Evolutionary conservation across 345 rosid species (phyloP).

Genomic region (Linum trigynum): DNA sequence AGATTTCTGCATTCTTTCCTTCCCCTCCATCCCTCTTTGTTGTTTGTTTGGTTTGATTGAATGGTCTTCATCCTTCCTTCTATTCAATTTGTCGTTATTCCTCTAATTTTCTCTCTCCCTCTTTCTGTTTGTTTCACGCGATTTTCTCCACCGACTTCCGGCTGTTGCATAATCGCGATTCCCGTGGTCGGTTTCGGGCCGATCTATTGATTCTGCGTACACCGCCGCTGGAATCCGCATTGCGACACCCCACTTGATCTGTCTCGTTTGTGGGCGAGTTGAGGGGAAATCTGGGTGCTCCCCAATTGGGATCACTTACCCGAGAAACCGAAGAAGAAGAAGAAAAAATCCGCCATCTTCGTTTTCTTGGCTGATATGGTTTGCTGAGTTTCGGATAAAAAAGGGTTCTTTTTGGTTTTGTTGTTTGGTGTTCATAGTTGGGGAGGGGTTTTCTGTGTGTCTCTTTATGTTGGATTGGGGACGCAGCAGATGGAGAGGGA

Average conservation of each 20-base stretch:
- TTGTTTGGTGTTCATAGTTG: neutral
- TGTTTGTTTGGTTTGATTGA: too few species aligned
- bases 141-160: neutral
- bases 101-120: too few species aligned
- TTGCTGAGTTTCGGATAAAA: neutral
- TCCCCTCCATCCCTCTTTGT: neutral
- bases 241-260: neutral
- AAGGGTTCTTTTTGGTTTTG: neutral
- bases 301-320: neutral
- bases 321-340: neutral
- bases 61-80: neutral
- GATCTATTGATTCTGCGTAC: neutral
- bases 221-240: neutral
- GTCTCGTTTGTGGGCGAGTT: neutral
- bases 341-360: neutral
- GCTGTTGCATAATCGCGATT: neutral
- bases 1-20: neutral
- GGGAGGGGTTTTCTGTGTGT: neutral
- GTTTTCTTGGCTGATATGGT: neutral
- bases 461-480: neutral
- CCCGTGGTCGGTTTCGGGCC: neutral
- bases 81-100: neutral
- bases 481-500: neutral
- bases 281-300: neutral
- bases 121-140: neutral